These are phyloP conservation scores for Chimonanthus praecox DNA, from an alignment of 164 flowering plant genomes.

Conservation along the genomic window DNA sequence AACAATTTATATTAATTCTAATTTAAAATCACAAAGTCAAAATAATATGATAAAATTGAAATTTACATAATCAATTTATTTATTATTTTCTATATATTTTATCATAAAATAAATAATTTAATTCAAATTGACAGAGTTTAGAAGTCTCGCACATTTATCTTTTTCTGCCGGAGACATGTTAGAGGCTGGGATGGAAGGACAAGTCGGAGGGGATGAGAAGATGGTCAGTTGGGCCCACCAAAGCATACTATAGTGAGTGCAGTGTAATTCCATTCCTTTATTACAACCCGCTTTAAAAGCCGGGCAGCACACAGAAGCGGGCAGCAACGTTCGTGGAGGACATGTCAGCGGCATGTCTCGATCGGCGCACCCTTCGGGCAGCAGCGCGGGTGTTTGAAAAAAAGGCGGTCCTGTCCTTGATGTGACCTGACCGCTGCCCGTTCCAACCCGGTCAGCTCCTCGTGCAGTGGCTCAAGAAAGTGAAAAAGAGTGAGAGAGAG, in stretches of 20 bases:
- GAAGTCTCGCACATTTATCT: no score
- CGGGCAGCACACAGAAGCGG: constrained; percentile 11
- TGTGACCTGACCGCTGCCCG: constrained; percentile 13
- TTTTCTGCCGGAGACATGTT: no score
- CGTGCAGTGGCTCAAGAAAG: constrained; percentile 4
- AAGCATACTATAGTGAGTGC: background rate
- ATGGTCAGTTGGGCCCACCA: no score
- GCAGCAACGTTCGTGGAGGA: constrained; percentile 16
- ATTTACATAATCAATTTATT: no score
- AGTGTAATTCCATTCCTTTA: background rate
- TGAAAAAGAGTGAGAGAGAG: background rate
- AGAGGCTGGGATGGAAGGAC: background rate
- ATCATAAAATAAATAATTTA: no score
- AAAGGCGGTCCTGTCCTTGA: background rate
- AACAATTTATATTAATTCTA: no score
- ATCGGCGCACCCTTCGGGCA: constrained; percentile 5
- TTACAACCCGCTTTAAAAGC: constrained; percentile 11
- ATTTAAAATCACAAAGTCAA: no score
- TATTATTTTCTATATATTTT: no score
- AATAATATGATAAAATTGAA: no score
- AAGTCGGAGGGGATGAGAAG: background rate
- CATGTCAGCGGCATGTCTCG: constrained; percentile 16
- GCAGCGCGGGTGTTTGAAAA: background rate
- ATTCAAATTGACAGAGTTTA: no score
- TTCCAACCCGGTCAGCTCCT: constrained; percentile 2